These are phyloP conservation scores for Thuidium tamariscinum DNA, from an alignment of 225 moss, liverwort and hornwort species.

Conservation along the genomic window DNA sequence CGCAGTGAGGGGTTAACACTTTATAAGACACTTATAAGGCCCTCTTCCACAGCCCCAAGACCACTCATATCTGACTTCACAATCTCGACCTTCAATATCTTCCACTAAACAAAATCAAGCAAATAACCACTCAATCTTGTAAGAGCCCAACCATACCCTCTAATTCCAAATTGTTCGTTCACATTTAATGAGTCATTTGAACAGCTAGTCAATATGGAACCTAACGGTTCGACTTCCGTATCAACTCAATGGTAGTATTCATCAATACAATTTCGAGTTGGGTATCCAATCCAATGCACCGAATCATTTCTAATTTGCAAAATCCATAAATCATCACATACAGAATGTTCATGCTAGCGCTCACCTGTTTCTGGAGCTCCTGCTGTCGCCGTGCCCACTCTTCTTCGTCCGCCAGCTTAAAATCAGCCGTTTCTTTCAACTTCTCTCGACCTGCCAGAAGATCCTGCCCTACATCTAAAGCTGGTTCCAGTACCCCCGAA, in stretches of 20 bases:
- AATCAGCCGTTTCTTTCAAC: constrained; percentile 63
- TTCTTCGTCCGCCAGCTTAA: constrained; percentile 61
- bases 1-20: not conserved
- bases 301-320: not conserved
- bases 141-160: not conserved
- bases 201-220: not conserved
- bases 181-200: not conserved
- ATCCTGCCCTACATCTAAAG: constrained; percentile 5
- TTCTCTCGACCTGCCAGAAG: constrained; percentile 45
- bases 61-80: not conserved
- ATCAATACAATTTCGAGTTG: not conserved
- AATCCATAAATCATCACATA: not conserved
- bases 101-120: not conserved
- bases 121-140: not conserved
- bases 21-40: not conserved
- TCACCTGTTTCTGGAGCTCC: constrained; percentile 85
- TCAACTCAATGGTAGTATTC: not conserved
- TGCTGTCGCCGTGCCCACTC: constrained; percentile 79
- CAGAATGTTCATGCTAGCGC: not conserved
- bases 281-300: not conserved
- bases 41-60: not conserved
- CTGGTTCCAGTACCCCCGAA: not conserved
- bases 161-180: not conserved
- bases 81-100: not conserved
- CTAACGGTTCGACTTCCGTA: not conserved